Evolutionary conservation across 257 asterid genomes (phyloP), one percentile per base, ranked within the genome.

Genomic region (Jaltomata sinuosa): DNA sequence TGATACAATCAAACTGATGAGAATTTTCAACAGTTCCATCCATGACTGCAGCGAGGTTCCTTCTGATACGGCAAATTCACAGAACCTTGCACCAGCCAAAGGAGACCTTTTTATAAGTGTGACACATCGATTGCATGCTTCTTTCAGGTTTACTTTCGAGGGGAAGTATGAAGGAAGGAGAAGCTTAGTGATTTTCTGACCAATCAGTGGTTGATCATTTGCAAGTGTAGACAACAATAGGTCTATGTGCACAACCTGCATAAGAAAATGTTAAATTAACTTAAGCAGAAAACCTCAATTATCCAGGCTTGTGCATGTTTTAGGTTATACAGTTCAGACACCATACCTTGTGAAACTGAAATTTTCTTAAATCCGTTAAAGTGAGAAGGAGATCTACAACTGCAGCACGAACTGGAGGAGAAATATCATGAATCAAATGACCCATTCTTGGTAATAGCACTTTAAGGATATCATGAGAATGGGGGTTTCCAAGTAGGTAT

Each of bases 151-250:
- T 71, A 91, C 94, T 85, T 88, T 89, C 31, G 91, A 91, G 62
- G 99, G 98, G 80, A 96, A 94, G 87, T 96, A 96, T 19, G 99
- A 91, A 71, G 99, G 99, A 32, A 94, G 87, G 84, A 97, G 98
- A 90, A 97, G 97, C 87, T 91, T 92, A 76, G 99, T 91, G 88
- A 97, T 91, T 93, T 93, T 95, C 91, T 88, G 92, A 80, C 94
- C 97, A 88, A 95, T 88, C 84, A 84, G 84, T 81, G 94, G 93
- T 89, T 92, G 97, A 87, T 95, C 98, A 85, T 91, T 91, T 68
- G 96, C 97, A 49, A 97, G 98, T 49, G 87, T 57, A n/a, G 96
- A 85, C 84, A 94, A 86, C 89, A 97, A 84, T 54, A 84, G 84
- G 87, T 97, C 97, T 61, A 94, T 40, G 27, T 68, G 85, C 84